Evolutionary conservation across 225 moss, liverwort and hornwort species (phyloP), one percentile per base, ranked within the genome.

Genomic region (Polytrichum commune): DNA sequence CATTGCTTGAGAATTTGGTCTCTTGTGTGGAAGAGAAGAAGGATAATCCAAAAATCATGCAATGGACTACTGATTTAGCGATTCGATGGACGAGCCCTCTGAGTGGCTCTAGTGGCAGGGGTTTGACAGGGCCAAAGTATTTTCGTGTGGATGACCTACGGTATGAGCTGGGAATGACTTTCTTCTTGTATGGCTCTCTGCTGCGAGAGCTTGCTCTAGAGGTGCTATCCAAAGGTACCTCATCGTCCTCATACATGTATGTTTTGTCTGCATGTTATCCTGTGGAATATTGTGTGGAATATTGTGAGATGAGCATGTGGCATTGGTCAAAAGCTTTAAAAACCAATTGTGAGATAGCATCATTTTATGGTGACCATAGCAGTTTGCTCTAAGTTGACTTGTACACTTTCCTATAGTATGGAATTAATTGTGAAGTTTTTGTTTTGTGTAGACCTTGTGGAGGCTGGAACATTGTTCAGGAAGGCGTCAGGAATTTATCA

Each of bases 71-170:
- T 29, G 95, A 95, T 79, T 87, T 98, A 72, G 82, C 78, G 67
- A 84, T 98, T 46, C 85, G 98, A 33, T 98, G 98, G 98, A 90
- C 95, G 55, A 93, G 95, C 79, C 86, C 91, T 69, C 76, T 95
- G 25, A 95, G 90, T 87, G 90, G 91, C 55, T 91, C 90, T 19
- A 84, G 85, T 80, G 92, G 83, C 69, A 81, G 75, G 25, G 79
- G 85, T 16, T 84, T 98, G 70, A 80, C 88, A 30, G 98, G 98
- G 64, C 80, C 95, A 23, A 94, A 91, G 80, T 91, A 90, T 72
- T 95, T 85, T 74, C 93, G 93, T 55, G 87, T 98, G 70, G 95
- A 98, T 87, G 93, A 98, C 81, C 79, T 98, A 63, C 95, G 93
- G 27, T 98, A 83, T 80, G 98, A 98, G 90, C 88, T 98, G 63